Base-by-base conservation (phyloP, 2,329 filamentous ascomycete genomes). In the Ophiosphaerella narmari region DNA sequence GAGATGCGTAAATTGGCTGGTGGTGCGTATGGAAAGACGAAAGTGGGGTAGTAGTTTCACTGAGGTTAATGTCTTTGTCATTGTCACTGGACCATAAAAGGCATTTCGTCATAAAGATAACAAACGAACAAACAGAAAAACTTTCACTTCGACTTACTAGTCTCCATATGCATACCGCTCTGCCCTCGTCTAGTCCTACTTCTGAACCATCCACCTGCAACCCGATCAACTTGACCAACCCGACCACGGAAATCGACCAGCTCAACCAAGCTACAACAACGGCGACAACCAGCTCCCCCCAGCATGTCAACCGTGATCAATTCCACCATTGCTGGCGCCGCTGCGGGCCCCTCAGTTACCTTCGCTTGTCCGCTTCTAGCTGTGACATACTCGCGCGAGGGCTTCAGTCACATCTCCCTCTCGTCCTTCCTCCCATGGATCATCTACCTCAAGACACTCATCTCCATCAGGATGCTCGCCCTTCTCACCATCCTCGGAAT, bases 1-100 rank as follows among this genome's bases (percentile, higher is more conserved):
- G 93, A 97, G 73, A 82, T 94, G 78, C 83, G 89, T 62, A 89
- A 88, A 72, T 78, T 85, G 51, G 83, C 85, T 52, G 90, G 90
- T 13, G 90, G 90, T 4, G 88, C 87, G 4, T 90, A 90, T 68
- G 87, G 88, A 4, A 91, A 89, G 74, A 89, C 86, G 1, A 84
- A 46, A 12, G 18, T 33, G 13, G 43, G 24, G 32, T 7, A 16
- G 32, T 42, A 39, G 16, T 29, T 11, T 8, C 26, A 29, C 8
- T 23, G 13, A 26, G 13, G 16, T 21, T 14, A 14, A 43, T 8
- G 29, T 35, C 29, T 34, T 34, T 12, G 24, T 12, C 5, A 43
- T n/a, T 32, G 7, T 4, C 6, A 34, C 12, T 24, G 24, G 5
- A 35, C 16, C 21, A 43, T 43, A 43, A 31, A 16, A 43, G 14